These are phyloP conservation scores for Pharnaceum exiguum DNA, from an alignment of 148 eudicot species.

Conservation along the genomic window DNA sequence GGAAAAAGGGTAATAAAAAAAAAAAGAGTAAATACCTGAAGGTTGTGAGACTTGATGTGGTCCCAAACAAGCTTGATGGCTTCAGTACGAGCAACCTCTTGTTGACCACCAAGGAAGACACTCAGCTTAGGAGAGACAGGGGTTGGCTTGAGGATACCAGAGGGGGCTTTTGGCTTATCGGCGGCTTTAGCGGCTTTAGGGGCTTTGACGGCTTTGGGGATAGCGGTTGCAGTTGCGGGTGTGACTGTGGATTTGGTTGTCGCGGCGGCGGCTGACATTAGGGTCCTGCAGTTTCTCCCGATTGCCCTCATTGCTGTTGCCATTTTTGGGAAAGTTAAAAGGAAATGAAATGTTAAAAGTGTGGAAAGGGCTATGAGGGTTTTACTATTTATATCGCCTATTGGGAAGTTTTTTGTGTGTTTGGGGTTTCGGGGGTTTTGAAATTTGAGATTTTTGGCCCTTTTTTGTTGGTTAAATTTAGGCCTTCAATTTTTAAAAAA, in stretches of 20 bases:
- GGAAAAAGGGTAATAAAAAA: neutral
- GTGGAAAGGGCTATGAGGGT: no score
- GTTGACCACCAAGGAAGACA: constrained; percentile 33
- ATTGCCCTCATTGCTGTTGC: constrained; percentile 30
- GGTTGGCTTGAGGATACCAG: constrained; percentile 30
- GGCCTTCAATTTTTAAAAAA: no score
- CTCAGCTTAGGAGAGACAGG: constrained; percentile 44
- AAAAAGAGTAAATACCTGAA: constrained; percentile 32
- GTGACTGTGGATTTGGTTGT: constrained; percentile 18
- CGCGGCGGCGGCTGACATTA: constrained; percentile 35
- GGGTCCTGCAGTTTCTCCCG: constrained; percentile 31
- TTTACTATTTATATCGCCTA: no score
- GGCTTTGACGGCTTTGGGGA: constrained; percentile 5
- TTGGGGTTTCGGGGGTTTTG: no score
- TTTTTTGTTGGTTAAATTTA: no score
- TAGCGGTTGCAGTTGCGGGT: neutral
- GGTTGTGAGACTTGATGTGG: constrained; percentile 39
- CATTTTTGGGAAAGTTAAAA: no score
- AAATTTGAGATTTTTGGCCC: no score
- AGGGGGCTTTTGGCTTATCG: neutral
- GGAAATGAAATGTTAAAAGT: no score
- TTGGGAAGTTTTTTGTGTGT: no score
- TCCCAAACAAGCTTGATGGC: constrained; percentile 58
- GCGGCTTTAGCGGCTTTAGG: neutral
- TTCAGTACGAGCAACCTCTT: constrained; percentile 38